Evolutionary conservation across 1,284 basidiomycete genomes (phyloP), one percentile per base, ranked within the genome.

Genomic region (Ganoderma multipileum): DNA sequence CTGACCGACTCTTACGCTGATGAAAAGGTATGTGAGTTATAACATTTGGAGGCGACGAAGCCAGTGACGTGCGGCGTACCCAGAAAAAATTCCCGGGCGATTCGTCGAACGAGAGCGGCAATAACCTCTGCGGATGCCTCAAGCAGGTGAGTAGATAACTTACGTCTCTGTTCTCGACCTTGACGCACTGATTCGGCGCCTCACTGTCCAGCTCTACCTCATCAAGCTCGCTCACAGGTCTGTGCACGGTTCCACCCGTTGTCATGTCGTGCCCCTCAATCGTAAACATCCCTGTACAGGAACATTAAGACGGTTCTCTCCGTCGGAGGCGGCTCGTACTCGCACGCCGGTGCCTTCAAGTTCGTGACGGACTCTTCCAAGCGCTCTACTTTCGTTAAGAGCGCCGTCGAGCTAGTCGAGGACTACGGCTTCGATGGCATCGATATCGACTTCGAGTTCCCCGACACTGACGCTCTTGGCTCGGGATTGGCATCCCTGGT

Each of bases 1-100:
- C 84, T 97, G 41, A 94, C 93, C 0, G 95, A 97, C 77, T 79
- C 85, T 1, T 97, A 92, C 83, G 91, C 95, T 3, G 95, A 97
- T 77, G 88, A 93, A 75, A 85, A 94, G 85, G 92, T 61, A 39
- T 33, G 33, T 33, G 4, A 33, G 8, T 33, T 3, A 33, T 33
- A n/a, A 8, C 33, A 8, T 33, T 8, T 3, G 33, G 8, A 33
- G 8, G 8, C 33, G 1, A 1, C 33, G 8, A 8, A 33, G 8
- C 33, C 4, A 33, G 4, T 1, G 3, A 63, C 28, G 18, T 42
- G n/a, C n/a, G n/a, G 8, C 6, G 9, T 39, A 47, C 16, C 8
- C 23, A 92, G 90, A 91, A 91, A 87, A 90, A 88, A 73, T 92
- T 85, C 73, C 81, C 87, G 2, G 82, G 82, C 2, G 90, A 91